Evolutionary conservation across 2,329 filamentous ascomycete species (phyloP).

Genomic region (Colletotrichum limetticola): DNA sequence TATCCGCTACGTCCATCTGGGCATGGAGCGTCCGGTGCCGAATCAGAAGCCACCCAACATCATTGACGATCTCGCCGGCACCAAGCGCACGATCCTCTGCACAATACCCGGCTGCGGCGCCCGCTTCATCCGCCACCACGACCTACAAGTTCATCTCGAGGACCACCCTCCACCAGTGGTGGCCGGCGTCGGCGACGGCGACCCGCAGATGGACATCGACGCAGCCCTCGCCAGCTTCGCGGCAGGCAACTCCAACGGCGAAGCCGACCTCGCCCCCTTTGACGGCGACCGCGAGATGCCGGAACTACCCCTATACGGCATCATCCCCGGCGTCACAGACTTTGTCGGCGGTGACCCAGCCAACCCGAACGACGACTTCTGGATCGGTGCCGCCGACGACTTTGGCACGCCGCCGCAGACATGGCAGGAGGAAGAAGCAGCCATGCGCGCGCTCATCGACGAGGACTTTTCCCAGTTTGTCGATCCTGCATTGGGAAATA

Average conservation of each 20-base stretch:
- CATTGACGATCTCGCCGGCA: constrained; percentile 56
- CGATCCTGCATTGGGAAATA: constrained; percentile 31
- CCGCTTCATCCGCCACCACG: constrained; percentile 61
- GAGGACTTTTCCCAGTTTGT: constrained; percentile 27
- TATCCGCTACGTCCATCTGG: constrained; percentile 83
- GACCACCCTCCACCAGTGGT: constrained; percentile 39
- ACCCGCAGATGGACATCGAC: constrained; percentile 28
- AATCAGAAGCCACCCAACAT: constrained; percentile 39
- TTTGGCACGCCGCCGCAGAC: constrained; percentile 42
- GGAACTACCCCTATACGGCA: constrained; percentile 31
- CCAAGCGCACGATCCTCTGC: constrained; percentile 57
- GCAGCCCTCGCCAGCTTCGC: constrained; percentile 33
- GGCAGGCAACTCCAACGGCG: constrained; percentile 32
- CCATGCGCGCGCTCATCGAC: constrained; percentile 52
- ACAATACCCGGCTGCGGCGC: constrained; percentile 52
- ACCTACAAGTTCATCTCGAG: constrained; percentile 59
- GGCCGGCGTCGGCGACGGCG: background rate
- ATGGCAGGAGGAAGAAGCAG: constrained; percentile 57
- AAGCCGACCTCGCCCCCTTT: constrained; percentile 5
- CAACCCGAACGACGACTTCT: constrained; percentile 36
- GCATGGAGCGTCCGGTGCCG: constrained; percentile 57
- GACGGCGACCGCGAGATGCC: constrained; percentile 29
- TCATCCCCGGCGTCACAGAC: constrained; percentile 28
- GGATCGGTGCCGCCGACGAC: constrained; percentile 47
- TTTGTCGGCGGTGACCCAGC: constrained; percentile 8